Percentiles rank a stretch among this genome's conserved stretches.
Conservation (phyloP, 768 basidiomycete genomes). For the Kockovaella imperatae region DNA sequence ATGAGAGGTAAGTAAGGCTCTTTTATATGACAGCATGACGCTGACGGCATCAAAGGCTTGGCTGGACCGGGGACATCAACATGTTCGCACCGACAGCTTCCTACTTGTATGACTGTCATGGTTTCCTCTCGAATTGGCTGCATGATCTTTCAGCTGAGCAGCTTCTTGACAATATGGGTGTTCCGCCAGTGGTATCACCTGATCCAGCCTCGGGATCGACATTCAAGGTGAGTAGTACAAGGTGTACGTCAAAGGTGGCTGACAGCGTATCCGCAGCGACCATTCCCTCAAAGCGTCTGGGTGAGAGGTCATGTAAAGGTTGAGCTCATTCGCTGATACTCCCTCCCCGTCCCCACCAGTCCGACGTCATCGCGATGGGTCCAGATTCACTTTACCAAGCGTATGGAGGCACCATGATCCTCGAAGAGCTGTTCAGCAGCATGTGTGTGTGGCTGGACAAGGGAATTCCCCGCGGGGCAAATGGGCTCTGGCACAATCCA, state of each 20-base stretch:
- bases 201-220: too few relatives aligned
- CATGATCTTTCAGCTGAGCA: conserved; percentile 31
- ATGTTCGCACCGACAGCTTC: conserved; percentile 26
- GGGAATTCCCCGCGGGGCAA: conserved; percentile 20
- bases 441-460: conserved; percentile 34
- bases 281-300: too few relatives aligned
- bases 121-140: conserved; percentile 25
- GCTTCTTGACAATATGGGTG: conserved; percentile 12
- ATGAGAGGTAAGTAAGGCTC: conserved; percentile 21
- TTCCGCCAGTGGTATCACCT: conserved; percentile 23
- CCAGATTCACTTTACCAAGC: conserved; percentile 30
- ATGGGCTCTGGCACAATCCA: conserved; percentile 32
- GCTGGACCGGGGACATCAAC: conserved; percentile 36
- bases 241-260: too few relatives aligned
- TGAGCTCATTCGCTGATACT: too few relatives aligned
- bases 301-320: too few relatives aligned
- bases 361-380: conserved; percentile 28
- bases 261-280: too few relatives aligned
- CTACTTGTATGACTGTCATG: conserved; percentile 22
- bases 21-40: not conserved
- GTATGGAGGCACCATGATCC: conserved; percentile 18
- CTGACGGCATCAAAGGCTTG: conserved; percentile 12
- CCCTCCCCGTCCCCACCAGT: conserved; percentile 20
- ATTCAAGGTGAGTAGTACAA: too few relatives aligned
- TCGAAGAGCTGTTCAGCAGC: conserved; percentile 26